Evolutionary conservation across 2,329 filamentous ascomycete genomes (phyloP).

Genomic region (Fusarium goolgardi): DNA sequence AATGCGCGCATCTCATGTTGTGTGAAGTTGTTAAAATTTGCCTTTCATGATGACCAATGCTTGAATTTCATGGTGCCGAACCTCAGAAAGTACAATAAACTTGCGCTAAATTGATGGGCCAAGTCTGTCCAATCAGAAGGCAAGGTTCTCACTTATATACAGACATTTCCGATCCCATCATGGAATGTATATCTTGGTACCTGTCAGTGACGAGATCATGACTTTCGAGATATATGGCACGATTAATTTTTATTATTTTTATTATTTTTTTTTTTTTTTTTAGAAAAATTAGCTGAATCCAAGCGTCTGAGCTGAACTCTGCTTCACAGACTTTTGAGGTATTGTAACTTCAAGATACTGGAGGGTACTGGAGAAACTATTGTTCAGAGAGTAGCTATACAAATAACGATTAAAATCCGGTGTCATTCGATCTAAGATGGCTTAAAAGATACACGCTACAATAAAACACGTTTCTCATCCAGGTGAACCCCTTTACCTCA

Average conservation of each 20-base stretch:
- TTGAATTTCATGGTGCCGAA: constrained; percentile 17
- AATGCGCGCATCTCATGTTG: constrained; percentile 48
- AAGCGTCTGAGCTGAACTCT: no score
- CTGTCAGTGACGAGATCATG: background rate
- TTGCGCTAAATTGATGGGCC: background rate
- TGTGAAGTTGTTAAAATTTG: constrained; percentile 32
- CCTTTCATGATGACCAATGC: constrained; percentile 19
- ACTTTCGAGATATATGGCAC: background rate
- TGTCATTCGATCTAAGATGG: constrained; percentile 1
- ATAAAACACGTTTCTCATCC: constrained; percentile 1
- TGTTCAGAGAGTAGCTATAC: background rate
- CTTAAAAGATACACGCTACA: constrained; percentile 13
- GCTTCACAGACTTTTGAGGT: no score
- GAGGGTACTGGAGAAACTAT: background rate
- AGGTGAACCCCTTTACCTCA: constrained; percentile 36
- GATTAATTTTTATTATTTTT: no score
- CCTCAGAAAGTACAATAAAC: constrained; percentile 4
- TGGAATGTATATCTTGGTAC: background rate
- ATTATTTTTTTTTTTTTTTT: no score
- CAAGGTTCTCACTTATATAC: background rate
- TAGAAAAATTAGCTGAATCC: no score
- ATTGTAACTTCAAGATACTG: background rate
- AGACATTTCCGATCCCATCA: background rate
- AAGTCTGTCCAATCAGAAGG: constrained; percentile 12
- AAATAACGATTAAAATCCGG: background rate